These are phyloP conservation scores for Populus hybrid DNA, from an alignment of 441 rosid species.

Conservation along the genomic window DNA sequence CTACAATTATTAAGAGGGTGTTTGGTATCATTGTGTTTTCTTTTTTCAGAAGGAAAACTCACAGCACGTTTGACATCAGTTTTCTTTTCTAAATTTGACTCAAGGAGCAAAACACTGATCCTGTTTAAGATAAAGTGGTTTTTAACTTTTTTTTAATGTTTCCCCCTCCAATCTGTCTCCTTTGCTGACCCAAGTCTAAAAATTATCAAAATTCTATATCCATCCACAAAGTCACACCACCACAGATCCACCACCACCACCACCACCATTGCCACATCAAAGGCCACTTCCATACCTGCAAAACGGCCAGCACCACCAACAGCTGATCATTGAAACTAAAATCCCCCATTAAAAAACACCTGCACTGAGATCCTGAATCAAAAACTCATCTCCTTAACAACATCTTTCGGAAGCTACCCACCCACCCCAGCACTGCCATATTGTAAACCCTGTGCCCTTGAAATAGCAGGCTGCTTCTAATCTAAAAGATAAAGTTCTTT, in stretches of 20 bases:
- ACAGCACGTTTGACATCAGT: too few species aligned
- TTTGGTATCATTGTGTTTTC: neutral
- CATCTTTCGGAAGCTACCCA: neutral
- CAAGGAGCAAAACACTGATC: neutral
- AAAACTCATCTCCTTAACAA: too few species aligned
- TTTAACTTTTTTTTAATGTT: neutral
- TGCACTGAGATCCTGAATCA: too few species aligned
- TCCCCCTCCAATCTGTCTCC: neutral
- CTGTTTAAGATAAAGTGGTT: neutral
- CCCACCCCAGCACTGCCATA: neutral
- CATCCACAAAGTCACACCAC: neutral
- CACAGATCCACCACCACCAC: neutral
- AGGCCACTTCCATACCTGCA: neutral
- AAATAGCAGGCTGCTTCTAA: neutral
- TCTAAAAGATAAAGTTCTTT: neutral
- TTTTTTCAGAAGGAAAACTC: neutral
- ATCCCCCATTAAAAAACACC: neutral
- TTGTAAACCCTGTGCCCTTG: neutral
- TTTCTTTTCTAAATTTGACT: too few species aligned
- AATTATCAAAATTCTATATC: neutral
- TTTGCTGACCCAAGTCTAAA: neutral
- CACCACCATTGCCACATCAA: neutral
- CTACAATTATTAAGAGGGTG: neutral
- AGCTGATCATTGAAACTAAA: neutral
- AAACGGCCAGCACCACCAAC: too few species aligned